Evolutionary conservation across 1,284 basidiomycete genomes (phyloP).

Genomic region (Cryptococcus sp.): DNA sequence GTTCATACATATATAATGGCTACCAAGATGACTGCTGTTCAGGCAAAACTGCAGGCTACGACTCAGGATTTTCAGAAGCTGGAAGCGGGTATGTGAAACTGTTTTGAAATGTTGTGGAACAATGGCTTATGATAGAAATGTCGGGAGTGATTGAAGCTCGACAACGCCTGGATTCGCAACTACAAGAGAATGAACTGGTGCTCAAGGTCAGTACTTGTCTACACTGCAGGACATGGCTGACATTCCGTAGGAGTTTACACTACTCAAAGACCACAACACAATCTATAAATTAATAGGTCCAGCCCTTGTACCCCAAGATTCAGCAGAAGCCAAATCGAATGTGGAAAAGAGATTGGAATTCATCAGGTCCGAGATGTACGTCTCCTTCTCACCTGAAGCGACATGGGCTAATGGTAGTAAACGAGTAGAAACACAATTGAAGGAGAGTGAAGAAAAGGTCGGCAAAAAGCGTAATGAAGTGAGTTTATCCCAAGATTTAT

Average conservation of each 20-base stretch:
- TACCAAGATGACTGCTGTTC: constrained; percentile 26
- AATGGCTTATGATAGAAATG: constrained; percentile 53
- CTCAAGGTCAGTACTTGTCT: constrained; percentile 62
- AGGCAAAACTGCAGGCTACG: constrained; percentile 56
- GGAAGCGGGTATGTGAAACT: constrained; percentile 53
- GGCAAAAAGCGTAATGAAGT: constrained; percentile 79
- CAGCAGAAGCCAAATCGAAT: constrained; percentile 78
- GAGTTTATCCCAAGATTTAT: constrained; percentile 33
- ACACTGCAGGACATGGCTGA: not conserved
- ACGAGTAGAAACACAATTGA: constrained; percentile 72
- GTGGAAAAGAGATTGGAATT: constrained; percentile 90
- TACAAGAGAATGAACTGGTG: constrained; percentile 87
- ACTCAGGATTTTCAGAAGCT: constrained; percentile 74
- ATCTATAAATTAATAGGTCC: constrained; percentile 93
- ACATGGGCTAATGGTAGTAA: constrained; percentile 54
- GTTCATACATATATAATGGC: no score
- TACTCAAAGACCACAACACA: constrained; percentile 68
- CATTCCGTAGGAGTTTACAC: constrained; percentile 63
- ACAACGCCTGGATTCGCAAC: constrained; percentile 79
- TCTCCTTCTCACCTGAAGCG: constrained; percentile 12
- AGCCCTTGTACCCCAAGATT: constrained; percentile 85
- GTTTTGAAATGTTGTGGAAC: not conserved
- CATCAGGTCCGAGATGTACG: constrained; percentile 84
- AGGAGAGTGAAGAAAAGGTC: constrained; percentile 66
- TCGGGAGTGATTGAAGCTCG: constrained; percentile 68